Base-by-base conservation (phyloP, 2,329 filamentous ascomycete genomes). In the Microascus cirrosus region DNA sequence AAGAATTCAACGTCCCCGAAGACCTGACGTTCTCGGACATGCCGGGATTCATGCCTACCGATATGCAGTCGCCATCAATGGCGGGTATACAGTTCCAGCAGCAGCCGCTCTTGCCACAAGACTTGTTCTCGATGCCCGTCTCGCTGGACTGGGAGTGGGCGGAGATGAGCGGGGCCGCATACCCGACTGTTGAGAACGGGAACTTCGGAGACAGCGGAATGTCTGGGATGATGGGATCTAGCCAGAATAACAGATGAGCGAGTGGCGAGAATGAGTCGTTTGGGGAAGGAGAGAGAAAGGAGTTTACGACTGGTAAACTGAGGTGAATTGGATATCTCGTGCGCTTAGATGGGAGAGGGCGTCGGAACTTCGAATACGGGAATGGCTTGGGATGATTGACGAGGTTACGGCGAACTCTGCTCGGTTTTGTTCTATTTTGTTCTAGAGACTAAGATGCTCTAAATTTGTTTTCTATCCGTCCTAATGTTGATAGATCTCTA, bases 41-140 rank as follows among this genome's bases (percentile, higher is more conserved):
- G 62, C 73, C 74, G 1, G 75, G 73, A 3, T 78, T 77, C 54
- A 71, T 71, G 10, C 68, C 62, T 48, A 66, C 66, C 56, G 45
- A 53, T 24, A 62, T 72, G 58, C 66, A 68, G 58, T 77, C 70
- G 59, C 70, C 69, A 35, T 68, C 69, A 13, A 59, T 64, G 45
- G 34, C 70, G 54, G 60, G 60, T 18, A 61, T 65, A 7, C 61
- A 64, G 7, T 91, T 92, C 67, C 87, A 92, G 65, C 89, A 95
- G 63, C 92, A 95, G 63, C 92, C 92, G 0, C 87, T 96, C 65
- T 83, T 97, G 24, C 93, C 94, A 4, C 90, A 93, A 65, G 94
- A 97, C 71, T 73, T 97, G 28, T 99, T 94, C 84, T 88, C 93
- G 69, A 86, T 97, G 82, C 92, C 93, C 1, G 95, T 96, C 86